Evolutionary conservation across 2,329 filamentous ascomycete species (phyloP).

Genomic region (Amylocarpus encephaloides): DNA sequence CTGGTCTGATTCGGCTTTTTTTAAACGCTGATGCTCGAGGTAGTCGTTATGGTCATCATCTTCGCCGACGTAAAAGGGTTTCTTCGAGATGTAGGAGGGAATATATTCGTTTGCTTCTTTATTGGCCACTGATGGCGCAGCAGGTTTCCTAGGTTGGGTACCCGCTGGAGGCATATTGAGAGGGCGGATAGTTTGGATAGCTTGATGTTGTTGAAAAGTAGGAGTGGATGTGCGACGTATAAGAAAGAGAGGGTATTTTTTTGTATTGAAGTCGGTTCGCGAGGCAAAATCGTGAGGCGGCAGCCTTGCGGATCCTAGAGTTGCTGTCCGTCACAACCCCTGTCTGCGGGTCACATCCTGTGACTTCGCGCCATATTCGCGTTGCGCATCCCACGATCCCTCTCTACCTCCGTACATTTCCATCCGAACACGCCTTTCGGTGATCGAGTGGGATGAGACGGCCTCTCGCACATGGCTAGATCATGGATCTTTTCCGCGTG

Average conservation of each 20-base stretch:
- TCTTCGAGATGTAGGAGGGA: constrained; percentile 94
- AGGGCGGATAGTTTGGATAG: background rate
- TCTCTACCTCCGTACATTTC: background rate
- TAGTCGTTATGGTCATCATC: constrained; percentile 78
- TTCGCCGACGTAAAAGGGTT: constrained; percentile 86
- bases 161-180: constrained; percentile 36
- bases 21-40: constrained; percentile 87
- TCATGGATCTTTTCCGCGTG: constrained; percentile 75
- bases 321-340: background rate
- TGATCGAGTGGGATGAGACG: too few relatives aligned
- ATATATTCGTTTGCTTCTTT: constrained; percentile 99
- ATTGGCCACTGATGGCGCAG: constrained; percentile 39
- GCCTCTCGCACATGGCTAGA: background rate
- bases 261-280: too few relatives aligned
- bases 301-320: too few relatives aligned
- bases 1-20: constrained; percentile 56
- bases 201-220: background rate
- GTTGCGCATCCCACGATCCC: background rate
- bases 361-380: background rate
- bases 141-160: constrained; percentile 29
- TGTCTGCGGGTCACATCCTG: too few relatives aligned
- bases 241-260: too few relatives aligned
- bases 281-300: too few relatives aligned
- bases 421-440: too few relatives aligned
- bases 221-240: background rate